Evolutionary conservation across 164 flowering plant species (phyloP), one percentile per base, ranked within the genome.

Genomic region (Tinospora cordifolia): DNA sequence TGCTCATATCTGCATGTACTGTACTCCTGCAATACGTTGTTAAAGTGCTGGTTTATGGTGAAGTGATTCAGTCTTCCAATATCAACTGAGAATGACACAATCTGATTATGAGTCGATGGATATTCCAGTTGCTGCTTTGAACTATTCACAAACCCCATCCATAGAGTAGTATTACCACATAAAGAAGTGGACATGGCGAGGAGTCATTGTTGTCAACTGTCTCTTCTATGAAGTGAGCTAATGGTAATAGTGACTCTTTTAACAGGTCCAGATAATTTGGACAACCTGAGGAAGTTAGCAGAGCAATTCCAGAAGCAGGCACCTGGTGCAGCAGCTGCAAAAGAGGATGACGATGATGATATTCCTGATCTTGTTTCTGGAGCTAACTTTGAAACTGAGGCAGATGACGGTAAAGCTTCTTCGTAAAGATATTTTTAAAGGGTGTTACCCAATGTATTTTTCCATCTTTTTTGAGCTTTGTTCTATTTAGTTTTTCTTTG

Each of bases 211-310:
- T 44, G 12, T 44, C 47, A 6, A 10, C 47, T 44, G 14, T 44
- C 47, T 44, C 1, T 44, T 30, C 47, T 44, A 4, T 8, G 5
- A 24, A 21, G 60, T 30, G 24, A 0, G 24, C 19, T 21, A 54
- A 54, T 7, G 60, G 22, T 54, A 15, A 10, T n/a, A 17, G 58
- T 17, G 58, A 17, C 19, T n/a, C 2, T 7, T 70, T 63, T 51
- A 69, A 36, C 82, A 86, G 88, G 91, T 8, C 88, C 89, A 14
- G 91, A 87, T 79, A 87, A 87, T 78, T 71, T 86, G 82, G 91
- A 86, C 77, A 84, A 86, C 74, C 75, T 87, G 79, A 84, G 85
- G 81, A 79, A 79, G 78, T 79, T 87, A 34, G 88, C 91, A 0
- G 91, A 87, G 80, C 87, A 87, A 75, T 86, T 87, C 74, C 87